Percentiles rank a stretch among this genome's conserved stretches.
Conservation (phyloP, 495 filamentous ascomycete species). For the Penicillium paxilli region DNA sequence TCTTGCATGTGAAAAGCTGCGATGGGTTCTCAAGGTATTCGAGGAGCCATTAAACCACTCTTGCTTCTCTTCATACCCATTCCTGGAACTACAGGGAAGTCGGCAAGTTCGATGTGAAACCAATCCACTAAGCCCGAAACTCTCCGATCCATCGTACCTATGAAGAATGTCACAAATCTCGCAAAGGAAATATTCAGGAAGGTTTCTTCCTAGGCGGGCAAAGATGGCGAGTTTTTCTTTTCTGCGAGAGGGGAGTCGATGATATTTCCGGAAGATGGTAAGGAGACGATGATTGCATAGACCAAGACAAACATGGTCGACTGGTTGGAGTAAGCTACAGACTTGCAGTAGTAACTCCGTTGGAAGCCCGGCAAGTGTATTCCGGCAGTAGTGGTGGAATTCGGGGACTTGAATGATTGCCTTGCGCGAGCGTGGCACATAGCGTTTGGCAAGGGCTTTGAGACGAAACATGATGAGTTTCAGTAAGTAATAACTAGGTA, state of each 20-base stretch:
- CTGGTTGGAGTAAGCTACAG: not conserved
- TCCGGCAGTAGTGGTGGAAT: no score
- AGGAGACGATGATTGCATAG: conserved; percentile 1
- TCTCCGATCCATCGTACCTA: not conserved
- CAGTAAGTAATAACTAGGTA: no score
- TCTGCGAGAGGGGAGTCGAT: no score
- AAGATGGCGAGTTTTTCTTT: not conserved
- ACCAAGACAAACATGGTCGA: not conserved
- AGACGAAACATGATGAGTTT: no score
- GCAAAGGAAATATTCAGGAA: not conserved
- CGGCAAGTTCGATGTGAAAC: not conserved
- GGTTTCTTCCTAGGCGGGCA: not conserved
- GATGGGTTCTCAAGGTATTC: not conserved
- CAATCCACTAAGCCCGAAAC: not conserved
- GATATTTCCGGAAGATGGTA: not conserved
- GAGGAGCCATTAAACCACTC: not conserved
- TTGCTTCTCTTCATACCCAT: not conserved
- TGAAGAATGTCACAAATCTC: not conserved
- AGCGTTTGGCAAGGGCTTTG: no score
- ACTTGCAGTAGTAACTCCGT: not conserved
- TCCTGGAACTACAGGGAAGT: not conserved
- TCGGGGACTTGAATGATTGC: no score
- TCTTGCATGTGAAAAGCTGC: not conserved
- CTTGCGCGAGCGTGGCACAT: no score
- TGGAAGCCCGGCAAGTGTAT: conserved; percentile 1